Conservation (phyloP, 441 rosid species). For the California macrophylla region DNA sequence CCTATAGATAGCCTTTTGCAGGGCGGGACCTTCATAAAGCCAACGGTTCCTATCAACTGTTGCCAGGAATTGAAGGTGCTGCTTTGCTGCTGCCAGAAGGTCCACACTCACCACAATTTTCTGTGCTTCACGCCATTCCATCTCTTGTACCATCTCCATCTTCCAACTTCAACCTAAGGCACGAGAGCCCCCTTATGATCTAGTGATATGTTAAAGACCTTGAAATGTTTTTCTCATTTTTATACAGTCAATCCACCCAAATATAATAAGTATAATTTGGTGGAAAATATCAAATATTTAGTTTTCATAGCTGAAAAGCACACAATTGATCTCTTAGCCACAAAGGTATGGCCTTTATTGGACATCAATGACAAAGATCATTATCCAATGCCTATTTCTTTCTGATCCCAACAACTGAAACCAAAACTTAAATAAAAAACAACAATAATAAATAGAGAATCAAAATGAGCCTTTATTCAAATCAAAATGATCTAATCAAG, state of each 20-base stretch:
- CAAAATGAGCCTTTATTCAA: not conserved
- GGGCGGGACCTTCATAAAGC: slow-evolving; percentile 57
- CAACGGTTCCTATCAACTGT: slow-evolving; percentile 57
- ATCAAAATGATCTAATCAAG: not conserved
- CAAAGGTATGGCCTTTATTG: not conserved
- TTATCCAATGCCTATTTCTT: not conserved
- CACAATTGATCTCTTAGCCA: not conserved
- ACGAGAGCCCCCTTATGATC: not conserved
- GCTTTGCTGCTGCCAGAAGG: slow-evolving; percentile 58
- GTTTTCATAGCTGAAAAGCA: not conserved
- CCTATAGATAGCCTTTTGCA: slow-evolving; percentile 65
- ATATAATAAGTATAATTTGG: not conserved
- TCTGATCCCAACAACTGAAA: not conserved
- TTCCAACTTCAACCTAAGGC: not conserved
- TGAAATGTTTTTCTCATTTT: not conserved
- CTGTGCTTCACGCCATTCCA: slow-evolving; percentile 74
- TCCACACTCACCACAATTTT: slow-evolving; percentile 46
- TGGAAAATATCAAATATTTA: not conserved
- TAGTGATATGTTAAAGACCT: not conserved
- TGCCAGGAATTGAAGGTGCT: slow-evolving; percentile 60
- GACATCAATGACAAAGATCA: not conserved
- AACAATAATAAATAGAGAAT: not conserved
- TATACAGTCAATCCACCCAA: not conserved
- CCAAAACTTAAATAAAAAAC: not conserved
- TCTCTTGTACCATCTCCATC: slow-evolving; percentile 28